Evolutionary conservation across 2,329 filamentous ascomycete species (phyloP), one percentile per base, ranked within the genome.

Genomic region (Fusarium virguliforme): DNA sequence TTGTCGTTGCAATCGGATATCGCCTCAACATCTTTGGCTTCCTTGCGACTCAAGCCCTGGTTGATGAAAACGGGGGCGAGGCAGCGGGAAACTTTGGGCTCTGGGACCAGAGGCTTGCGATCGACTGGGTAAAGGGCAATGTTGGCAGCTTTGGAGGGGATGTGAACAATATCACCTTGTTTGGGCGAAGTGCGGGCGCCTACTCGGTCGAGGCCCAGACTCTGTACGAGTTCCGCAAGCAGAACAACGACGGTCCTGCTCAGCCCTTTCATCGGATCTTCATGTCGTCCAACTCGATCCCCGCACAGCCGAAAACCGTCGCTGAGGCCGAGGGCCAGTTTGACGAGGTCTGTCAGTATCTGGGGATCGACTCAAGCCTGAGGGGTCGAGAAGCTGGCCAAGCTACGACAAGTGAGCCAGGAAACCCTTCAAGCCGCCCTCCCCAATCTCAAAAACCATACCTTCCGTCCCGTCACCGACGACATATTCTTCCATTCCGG

Each of bases 121-220:
- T 87, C 8, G 80, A 86, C 72, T 89, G 87, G 86, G 82, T 86
- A 0, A 79, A 85, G 35, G 75, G 82, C 6, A 83, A 87, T 65
- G 85, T 88, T 53, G 68, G 75, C 4, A 62, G 75, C 22, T 86
- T 87, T 62, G 82, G 82, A 8, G 86, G 85, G 4, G 82, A 87
- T 67, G 64, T 81, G 0, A 64, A 72, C n/a, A 83, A 84, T 58
- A 81, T 87, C 41, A 86, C 83, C 0, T 78, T 85, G 2, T 81
- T 79, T 4, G 84, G 82, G 5, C 77, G 82, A 5, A 84, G 81
- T 59, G 84, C 84, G 2, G 83, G 84, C 4, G 81, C 83, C 0
- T 84, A 84, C 68, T 79, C 80, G 62, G 81, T 79, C 5, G 79
- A 84, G 28, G 80, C 82, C 26, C 82, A 84, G 55, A 79, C 83